A percentile compares a stretch with the other conserved stretches of the same genome.
These are phyloP conservation scores for Ammopiptanthus mongolicus DNA, from an alignment of 306 rosid genomes.

Conservation along the genomic window DNA sequence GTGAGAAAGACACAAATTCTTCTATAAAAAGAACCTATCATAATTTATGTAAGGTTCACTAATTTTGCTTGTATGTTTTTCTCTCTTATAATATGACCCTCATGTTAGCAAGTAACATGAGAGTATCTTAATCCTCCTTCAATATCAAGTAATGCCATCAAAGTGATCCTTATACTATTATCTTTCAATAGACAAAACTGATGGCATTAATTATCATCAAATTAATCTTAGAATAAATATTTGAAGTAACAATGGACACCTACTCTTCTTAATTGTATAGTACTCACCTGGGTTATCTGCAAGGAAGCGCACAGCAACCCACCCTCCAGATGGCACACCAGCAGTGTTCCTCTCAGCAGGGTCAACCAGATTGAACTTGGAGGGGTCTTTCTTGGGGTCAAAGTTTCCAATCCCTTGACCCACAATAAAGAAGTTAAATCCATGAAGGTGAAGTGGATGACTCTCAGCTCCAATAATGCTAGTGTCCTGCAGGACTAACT, in stretches of 20 bases:
- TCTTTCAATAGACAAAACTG: background rate
- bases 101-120: too few relatives aligned
- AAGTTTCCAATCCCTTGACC: conserved; percentile 67
- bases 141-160: background rate
- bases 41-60: too few relatives aligned
- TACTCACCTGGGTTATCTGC: conserved; percentile 64
- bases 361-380: conserved; percentile 55
- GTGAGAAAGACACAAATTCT: background rate
- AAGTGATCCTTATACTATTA: background rate
- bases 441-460: conserved; percentile 83
- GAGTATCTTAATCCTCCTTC: too few relatives aligned
- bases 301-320: conserved; percentile 65
- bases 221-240: background rate
- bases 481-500: conserved; percentile 64
- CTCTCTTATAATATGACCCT: too few relatives aligned
- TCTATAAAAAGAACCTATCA: too few relatives aligned
- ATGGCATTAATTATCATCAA: background rate
- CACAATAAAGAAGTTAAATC: conserved; percentile 67
- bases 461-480: conserved; percentile 65
- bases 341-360: conserved; percentile 72
- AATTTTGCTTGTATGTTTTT: too few relatives aligned
- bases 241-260: background rate
- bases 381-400: conserved; percentile 53
- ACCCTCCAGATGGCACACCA: conserved; percentile 69
- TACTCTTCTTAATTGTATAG: background rate